Evolutionary conservation across 306 rosid species (phyloP).

Genomic region (Vigna nakashimae): DNA sequence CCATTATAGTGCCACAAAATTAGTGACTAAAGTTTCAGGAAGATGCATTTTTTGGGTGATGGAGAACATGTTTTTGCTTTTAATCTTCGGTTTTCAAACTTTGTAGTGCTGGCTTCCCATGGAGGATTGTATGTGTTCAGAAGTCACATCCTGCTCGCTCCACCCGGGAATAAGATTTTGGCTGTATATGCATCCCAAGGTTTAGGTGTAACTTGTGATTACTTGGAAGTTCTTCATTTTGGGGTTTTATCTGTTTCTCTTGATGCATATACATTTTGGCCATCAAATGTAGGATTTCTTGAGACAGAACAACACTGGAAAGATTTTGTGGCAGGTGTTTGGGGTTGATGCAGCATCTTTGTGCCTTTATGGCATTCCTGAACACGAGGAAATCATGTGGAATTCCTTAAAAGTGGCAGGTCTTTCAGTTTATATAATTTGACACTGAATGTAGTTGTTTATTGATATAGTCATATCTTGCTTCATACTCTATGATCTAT

Average conservation of each 20-base stretch:
- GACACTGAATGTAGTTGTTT: constrained; percentile 27
- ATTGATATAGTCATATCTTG: constrained; percentile 14
- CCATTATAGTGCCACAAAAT: not conserved
- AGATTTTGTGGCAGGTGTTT: constrained; percentile 86
- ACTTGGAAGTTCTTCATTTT: not conserved
- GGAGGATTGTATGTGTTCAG: constrained; percentile 92
- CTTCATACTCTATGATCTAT: not conserved
- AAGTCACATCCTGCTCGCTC: constrained; percentile 57
- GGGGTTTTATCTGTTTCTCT: constrained; percentile 4
- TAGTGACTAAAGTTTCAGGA: not conserved
- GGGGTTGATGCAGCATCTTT: constrained; percentile 81
- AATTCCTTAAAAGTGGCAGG: constrained; percentile 82
- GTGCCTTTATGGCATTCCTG: constrained; percentile 85
- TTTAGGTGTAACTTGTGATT: constrained; percentile 41
- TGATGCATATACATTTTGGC: constrained; percentile 17
- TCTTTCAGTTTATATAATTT: constrained; percentile 42
- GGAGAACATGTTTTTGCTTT: constrained; percentile 13
- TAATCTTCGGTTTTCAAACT: constrained; percentile 3
- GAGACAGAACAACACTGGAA: constrained; percentile 93
- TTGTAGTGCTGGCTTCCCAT: constrained; percentile 90
- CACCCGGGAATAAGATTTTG: constrained; percentile 79
- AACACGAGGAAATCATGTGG: constrained; percentile 96
- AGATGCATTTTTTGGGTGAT: not conserved
- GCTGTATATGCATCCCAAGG: constrained; percentile 99
- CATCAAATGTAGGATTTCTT: constrained; percentile 75